These are phyloP conservation scores for Senna tora DNA, from an alignment of 306 rosid species.

Conservation along the genomic window DNA sequence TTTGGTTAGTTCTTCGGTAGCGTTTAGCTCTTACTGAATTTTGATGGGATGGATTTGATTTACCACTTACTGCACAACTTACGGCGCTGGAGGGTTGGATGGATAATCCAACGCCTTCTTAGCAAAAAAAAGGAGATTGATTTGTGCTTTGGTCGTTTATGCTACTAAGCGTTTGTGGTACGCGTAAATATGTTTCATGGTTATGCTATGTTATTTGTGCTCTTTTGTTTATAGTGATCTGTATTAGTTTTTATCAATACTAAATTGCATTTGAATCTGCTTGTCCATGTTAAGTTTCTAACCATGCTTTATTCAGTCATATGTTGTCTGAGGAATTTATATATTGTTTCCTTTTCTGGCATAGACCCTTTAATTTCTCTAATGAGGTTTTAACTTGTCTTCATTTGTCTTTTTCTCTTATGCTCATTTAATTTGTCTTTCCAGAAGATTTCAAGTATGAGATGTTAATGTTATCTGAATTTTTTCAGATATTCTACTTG, in stretches of 20 bases:
- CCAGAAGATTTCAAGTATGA: background rate
- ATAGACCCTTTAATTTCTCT: background rate
- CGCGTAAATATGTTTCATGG: background rate
- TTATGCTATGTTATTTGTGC: background rate
- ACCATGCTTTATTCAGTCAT: background rate
- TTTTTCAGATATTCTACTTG: constrained; percentile 11
- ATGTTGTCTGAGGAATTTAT: background rate
- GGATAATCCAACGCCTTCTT: background rate
- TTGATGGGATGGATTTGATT: background rate
- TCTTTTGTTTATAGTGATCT: background rate
- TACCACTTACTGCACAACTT: background rate
- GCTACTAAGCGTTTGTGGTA: background rate
- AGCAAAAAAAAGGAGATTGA: background rate
- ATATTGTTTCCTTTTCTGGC: background rate
- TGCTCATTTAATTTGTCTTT: background rate
- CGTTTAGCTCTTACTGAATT: background rate
- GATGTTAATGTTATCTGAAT: background rate
- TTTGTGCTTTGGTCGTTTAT: background rate
- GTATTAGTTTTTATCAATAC: background rate
- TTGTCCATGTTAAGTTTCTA: background rate
- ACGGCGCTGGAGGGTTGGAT: background rate
- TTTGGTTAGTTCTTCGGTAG: background rate
- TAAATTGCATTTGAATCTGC: background rate
- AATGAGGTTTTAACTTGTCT: background rate
- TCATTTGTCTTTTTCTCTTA: background rate